phyloP scores from a whole-genome alignment of 805 yeast species.

The Cyberlindnera mycetangii region DNA sequence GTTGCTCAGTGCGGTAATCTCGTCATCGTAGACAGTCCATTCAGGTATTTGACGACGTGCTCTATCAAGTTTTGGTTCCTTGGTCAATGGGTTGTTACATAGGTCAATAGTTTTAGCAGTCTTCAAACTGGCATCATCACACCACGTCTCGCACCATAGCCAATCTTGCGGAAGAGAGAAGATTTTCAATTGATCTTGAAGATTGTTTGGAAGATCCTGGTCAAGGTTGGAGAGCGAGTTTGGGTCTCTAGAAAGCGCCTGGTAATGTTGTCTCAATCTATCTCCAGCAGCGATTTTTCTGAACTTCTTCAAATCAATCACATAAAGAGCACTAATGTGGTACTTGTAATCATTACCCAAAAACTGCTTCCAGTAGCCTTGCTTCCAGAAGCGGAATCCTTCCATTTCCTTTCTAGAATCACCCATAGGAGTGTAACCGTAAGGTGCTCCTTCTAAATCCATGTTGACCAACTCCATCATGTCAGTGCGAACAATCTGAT shows the following conservation, averaged over 20 bases:
- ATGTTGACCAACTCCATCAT: conserved; percentile 62
- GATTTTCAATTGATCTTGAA: conserved; percentile 67
- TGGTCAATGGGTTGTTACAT: conserved; percentile 80
- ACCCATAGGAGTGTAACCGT: conserved; percentile 86
- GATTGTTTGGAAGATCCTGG: conserved; percentile 89
- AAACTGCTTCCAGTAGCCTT: conserved; percentile 80
- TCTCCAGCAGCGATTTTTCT: conserved; percentile 76
- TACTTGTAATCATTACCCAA: conserved; percentile 52
- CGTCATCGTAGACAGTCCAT: conserved; percentile 66
- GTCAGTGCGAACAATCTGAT: conserved; percentile 76
- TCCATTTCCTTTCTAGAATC: conserved; percentile 78
- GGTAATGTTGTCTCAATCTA: conserved; percentile 77
- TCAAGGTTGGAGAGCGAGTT: conserved; percentile 78
- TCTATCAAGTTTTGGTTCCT: conserved; percentile 71
- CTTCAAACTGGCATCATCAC: conserved; percentile 57
- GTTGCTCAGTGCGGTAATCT: conserved; percentile 36
- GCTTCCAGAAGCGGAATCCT: conserved; percentile 88
- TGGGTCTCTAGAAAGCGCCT: conserved; percentile 74
- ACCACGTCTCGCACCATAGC: conserved; percentile 96
- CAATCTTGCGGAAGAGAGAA: conserved; percentile 76
- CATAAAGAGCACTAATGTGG: conserved; percentile 82
- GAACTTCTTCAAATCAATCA: conserved; percentile 70
- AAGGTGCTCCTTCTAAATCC: conserved; percentile 78
- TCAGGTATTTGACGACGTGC: conserved; percentile 78
- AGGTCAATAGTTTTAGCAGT: conserved; percentile 78